Conservation (phyloP, 2,329 filamentous ascomycete genomes). For the Xylaria sp. region DNA sequence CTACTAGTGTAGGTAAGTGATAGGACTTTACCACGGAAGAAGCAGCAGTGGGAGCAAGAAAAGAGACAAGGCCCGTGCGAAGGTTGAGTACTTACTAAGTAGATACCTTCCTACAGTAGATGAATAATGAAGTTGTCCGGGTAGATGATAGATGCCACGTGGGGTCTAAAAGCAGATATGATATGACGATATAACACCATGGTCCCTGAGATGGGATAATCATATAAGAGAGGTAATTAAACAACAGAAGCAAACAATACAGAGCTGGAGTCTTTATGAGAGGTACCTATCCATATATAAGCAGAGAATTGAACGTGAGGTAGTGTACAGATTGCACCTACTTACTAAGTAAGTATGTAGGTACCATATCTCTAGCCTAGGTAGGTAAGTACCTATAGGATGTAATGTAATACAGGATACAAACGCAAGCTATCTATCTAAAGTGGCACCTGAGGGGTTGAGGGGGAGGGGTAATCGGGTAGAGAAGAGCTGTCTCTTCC, state of each 20-base stretch:
- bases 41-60: neutral
- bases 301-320: neutral
- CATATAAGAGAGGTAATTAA: neutral
- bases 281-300: neutral
- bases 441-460: constrained; percentile 9
- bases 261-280: neutral
- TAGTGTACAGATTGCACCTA: no score
- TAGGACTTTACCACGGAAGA: neutral
- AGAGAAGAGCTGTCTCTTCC: constrained; percentile 2
- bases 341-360: neutral
- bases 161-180: constrained; percentile 43
- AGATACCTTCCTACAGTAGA: neutral
- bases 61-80: constrained; percentile 28
- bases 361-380: neutral
- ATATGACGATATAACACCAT: constrained; percentile 17
- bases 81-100: neutral
- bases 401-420: neutral
- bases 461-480: constrained; percentile 22
- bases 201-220: neutral
- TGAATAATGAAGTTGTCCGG: constrained; percentile 3
- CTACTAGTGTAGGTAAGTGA: neutral
- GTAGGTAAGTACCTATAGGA: neutral
- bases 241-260: neutral
- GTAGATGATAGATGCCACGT: constrained; percentile 38
- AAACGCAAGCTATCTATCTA: neutral